Base-by-base conservation (phyloP, 2,329 filamentous ascomycete species). In the Colletotrichum godetiae region DNA sequence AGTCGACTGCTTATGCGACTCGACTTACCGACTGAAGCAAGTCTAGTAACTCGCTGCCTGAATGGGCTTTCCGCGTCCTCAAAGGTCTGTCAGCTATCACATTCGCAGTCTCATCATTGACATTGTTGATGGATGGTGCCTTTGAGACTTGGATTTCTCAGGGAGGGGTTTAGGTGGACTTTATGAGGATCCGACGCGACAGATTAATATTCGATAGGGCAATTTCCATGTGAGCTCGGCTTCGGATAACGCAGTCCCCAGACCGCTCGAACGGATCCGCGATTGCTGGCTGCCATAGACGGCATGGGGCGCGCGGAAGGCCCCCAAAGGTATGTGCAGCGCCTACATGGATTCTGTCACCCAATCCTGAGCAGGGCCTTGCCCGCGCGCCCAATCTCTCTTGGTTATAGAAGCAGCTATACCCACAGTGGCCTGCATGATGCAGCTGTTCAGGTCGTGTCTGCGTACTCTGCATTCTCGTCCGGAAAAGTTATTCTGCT, bases 1-100 rank as follows among this genome's bases (percentile, higher is more conserved):
- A 66, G 59, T 56, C 67, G 56, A 22, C 61, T 66, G 71, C 67
- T 61, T 42, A 59, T 57, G n/a, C 46, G 12, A 37, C 61, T 59
- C 37, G 24, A 66, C 71, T 65, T 33, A 71, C 67, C 60, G 49
- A 56, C 55, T n/a, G 61, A 29, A 52, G 60, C 37, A 29, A 73
- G 67, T 42, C 71, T 56, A 35, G 42, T 29, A 66, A 70, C 60
- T 62, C 46, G 29, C 29, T 24, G 31, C 55, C 27, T 57, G 35
- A 46, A 57, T 31, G 57, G 13, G 42, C 19, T 42, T 35, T 24
- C 42, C 35, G 46, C 60, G 60, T 66, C 55, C 24, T 55, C 22
- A 29, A 35, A 58, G 57, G 22, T 66, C 71, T 73, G 61, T 71
- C 67, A 71, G 60, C 61, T 73, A 55, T 73, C 71, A 71, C 60